Percentiles rank a stretch among this genome's conserved stretches.
These are phyloP conservation scores for Lantana camara DNA, from an alignment of 257 asterid species.

Conservation along the genomic window DNA sequence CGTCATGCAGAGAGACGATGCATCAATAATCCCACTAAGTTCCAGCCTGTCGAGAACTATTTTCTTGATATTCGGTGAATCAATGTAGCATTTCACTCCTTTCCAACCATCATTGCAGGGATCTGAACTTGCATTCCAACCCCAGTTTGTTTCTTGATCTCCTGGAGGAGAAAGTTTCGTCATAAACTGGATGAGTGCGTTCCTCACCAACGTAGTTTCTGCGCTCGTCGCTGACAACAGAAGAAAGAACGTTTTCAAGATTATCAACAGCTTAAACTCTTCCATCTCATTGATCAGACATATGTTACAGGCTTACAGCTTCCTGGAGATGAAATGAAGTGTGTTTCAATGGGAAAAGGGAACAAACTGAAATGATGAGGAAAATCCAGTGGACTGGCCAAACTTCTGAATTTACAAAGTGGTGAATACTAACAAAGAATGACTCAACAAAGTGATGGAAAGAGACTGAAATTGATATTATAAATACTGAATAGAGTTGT, in stretches of 20 bases:
- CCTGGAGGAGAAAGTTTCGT: constrained; percentile 39
- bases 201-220: constrained; percentile 49
- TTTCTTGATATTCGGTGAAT: constrained; percentile 40
- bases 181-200: constrained; percentile 59
- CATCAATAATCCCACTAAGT: constrained; percentile 58
- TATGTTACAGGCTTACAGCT: too few relatives aligned
- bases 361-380: not conserved
- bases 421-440: not conserved
- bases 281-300: constrained; percentile 16
- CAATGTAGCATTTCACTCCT: constrained; percentile 52
- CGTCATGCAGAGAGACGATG: constrained; percentile 45
- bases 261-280: not conserved
- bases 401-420: constrained; percentile 16
- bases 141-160: constrained; percentile 38
- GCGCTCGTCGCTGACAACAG: constrained; percentile 33
- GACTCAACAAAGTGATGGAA: not conserved
- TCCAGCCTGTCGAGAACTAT: constrained; percentile 49
- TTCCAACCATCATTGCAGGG: constrained; percentile 61
- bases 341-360: not conserved
- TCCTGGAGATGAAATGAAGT: not conserved
- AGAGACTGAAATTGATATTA: not conserved
- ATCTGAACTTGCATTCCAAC: constrained; percentile 71
- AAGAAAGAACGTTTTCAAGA: constrained; percentile 22
- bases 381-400: not conserved
- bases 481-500: too few relatives aligned